Evolutionary conservation across 495 filamentous ascomycete genomes (phyloP).

Genomic region (Aspergillus coremiiformis): DNA sequence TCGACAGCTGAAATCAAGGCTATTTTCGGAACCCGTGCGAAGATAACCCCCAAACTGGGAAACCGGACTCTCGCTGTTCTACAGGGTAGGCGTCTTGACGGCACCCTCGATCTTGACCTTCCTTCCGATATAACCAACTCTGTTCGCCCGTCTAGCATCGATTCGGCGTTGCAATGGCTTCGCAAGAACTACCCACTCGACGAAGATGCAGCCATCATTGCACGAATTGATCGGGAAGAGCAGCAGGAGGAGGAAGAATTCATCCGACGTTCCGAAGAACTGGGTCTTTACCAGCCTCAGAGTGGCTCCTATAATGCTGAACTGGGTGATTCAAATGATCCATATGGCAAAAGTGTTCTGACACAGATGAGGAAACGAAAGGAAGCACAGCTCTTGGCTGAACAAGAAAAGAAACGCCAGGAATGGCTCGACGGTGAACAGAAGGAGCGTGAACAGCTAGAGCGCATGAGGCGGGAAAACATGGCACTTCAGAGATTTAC

Average conservation of each 20-base stretch:
- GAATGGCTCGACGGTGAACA: conserved; percentile 37
- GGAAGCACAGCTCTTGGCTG: conserved; percentile 32
- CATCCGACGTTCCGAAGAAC: conserved; percentile 34
- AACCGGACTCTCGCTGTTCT: conserved; percentile 62
- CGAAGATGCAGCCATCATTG: conserved; percentile 60
- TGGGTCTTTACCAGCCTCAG: conserved; percentile 47
- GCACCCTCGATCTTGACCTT: conserved; percentile 56
- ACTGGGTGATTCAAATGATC: conserved; percentile 32
- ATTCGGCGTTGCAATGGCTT: conserved; percentile 58
- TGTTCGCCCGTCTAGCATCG: conserved; percentile 24
- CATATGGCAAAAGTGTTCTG: conserved; percentile 39
- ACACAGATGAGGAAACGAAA: conserved; percentile 46
- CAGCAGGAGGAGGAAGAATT: conserved; percentile 34
- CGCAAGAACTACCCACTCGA: conserved; percentile 63
- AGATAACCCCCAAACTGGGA: conserved; percentile 42
- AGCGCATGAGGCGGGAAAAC: conserved; percentile 36
- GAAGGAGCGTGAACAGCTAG: conserved; percentile 33
- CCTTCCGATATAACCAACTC: conserved; percentile 38
- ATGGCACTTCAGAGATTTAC: conserved; percentile 46
- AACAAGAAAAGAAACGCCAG: conserved; percentile 43
- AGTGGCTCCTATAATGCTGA: conserved; percentile 39
- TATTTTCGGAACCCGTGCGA: conserved; percentile 51
- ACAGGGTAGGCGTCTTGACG: conserved; percentile 66
- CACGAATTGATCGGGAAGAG: conserved; percentile 54
- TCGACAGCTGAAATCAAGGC: conserved; percentile 46